Evolutionary conservation across 306 rosid genomes (phyloP), one percentile per base, ranked within the genome.

Genomic region (Cicer chorassanicum): DNA sequence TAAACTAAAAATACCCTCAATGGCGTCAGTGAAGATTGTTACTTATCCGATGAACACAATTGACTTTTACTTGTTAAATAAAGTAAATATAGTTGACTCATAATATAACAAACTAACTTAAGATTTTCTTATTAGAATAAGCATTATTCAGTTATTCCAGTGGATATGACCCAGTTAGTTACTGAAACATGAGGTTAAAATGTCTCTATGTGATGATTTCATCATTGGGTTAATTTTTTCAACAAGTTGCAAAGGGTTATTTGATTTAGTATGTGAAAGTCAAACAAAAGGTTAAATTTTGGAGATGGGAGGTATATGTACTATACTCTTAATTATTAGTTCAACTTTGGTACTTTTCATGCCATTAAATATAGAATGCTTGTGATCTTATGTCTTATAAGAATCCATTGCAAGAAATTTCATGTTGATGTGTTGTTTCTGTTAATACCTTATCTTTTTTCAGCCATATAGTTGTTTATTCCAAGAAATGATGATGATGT

Each of bases 321-420:
- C 55, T 69, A 6, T 39, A 38, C 43, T 41, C 36, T 69, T 24
- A 44, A 24, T 42, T 49, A 16, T 55, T 36, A 42, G 24, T 29
- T 38, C 51, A 15, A 66, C 50, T 48, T 59, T 36, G 70, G 13
- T 61, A 44, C 49, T 9, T 56, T 56, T 66, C 21, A 39, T 66
- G 65, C 65, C 61, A 41, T 50, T 34, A 73, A 40, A 72, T 29
- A 21, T 39, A 12, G 36, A 59, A 9, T 73, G 19, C 11, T 11
- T 7, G 54, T 41, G 44, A 43, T 62, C 36, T 61, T 72, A 72
- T 77, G 59, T 46, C 38, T 73, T 77, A 66, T 72, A 43, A 40
- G 45, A 69, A 57, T 49, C 18, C 16, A 15, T 48, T 39, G 61
- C 13, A n/a, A 50, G 63, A 60, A 69, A 54, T 74, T 50, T 50